Percentiles rank a stretch among this genome's conserved stretches.
Evolutionary conservation across 2,329 filamentous ascomycete genomes (phyloP).

Genomic region (Taxawa tesnikishii): DNA sequence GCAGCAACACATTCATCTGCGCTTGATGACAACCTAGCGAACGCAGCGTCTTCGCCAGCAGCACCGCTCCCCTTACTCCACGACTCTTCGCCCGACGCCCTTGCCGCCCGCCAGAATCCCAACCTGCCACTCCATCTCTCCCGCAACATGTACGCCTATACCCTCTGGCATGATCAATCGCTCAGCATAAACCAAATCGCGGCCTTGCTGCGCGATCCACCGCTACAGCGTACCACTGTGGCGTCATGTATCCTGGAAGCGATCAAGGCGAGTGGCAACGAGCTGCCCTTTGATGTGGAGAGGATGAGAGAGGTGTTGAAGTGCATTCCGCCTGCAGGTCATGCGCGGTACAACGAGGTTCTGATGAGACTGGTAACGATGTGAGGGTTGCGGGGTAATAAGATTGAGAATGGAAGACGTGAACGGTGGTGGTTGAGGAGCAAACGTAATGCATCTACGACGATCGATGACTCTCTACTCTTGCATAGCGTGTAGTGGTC

Average conservation of each 20-base stretch:
- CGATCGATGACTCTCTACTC: no score
- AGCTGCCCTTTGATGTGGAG: conserved; percentile 33
- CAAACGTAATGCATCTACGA: no score
- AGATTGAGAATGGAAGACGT: no score
- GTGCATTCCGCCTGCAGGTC: no score
- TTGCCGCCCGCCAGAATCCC: no score
- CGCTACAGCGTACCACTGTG: conserved; percentile 45
- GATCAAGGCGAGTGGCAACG: conserved; percentile 35
- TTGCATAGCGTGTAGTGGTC: no score
- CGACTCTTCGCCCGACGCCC: neutral
- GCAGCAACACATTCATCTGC: conserved; percentile 1
- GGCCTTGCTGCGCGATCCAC: conserved; percentile 45
- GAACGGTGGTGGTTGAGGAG: no score
- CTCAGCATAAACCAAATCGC: conserved; percentile 40
- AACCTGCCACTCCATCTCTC: conserved; percentile 5
- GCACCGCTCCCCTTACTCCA: conserved; percentile 4
- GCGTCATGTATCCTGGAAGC: conserved; percentile 46
- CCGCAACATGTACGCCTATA: conserved; percentile 42
- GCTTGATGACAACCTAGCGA: conserved; percentile 1
- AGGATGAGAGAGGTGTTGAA: conserved; percentile 14
- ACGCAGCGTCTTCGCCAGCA: conserved; percentile 1
- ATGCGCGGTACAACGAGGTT: conserved; percentile 1
- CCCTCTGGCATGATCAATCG: conserved; percentile 48
- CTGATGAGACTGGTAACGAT: conserved; percentile 3
- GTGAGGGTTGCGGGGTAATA: no score